These are phyloP conservation scores for Rhodotorula glutinis DNA, from an alignment of 1,284 basidiomycete species.

Conservation along the genomic window DNA sequence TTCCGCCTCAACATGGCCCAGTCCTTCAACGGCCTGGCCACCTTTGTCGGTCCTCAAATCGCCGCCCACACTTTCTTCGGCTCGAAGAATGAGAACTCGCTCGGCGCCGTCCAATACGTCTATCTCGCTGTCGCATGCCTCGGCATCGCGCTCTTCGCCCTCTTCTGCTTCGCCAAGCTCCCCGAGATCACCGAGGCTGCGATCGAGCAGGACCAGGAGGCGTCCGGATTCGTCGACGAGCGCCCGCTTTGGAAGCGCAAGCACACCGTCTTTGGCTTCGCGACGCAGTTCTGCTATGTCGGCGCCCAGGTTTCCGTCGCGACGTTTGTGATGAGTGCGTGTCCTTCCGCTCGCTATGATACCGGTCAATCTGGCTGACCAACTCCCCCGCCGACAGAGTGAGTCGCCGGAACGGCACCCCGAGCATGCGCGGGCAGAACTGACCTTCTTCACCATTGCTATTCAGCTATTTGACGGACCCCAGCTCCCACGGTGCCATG, in stretches of 20 bases:
- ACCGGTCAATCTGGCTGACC: too few relatives aligned
- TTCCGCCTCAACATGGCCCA: constrained; percentile 77
- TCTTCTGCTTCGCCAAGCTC: constrained; percentile 69
- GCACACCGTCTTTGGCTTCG: constrained; percentile 67
- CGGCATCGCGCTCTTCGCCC: constrained; percentile 61
- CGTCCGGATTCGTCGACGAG: constrained; percentile 53
- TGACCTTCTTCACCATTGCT: too few relatives aligned
- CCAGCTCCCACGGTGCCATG: constrained; percentile 61
- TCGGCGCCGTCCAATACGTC: constrained; percentile 63
- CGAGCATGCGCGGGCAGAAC: too few relatives aligned
- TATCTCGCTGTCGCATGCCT: constrained; percentile 71
- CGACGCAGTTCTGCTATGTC: constrained; percentile 67
- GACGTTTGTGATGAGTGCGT: constrained; percentile 63
- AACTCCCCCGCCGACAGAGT: too few relatives aligned
- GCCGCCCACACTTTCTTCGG: constrained; percentile 52
- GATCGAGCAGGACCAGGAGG: constrained; percentile 42
- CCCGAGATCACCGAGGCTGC: constrained; percentile 67
- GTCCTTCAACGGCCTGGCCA: constrained; percentile 65
- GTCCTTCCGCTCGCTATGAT: background rate
- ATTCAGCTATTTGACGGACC: constrained; percentile 51
- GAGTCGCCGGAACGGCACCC: too few relatives aligned
- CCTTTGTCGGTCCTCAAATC: constrained; percentile 74
- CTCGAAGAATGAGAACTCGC: constrained; percentile 53
- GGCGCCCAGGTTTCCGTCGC: constrained; percentile 62
- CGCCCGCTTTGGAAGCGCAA: constrained; percentile 68